Conservation (phyloP, 2,329 filamentous ascomycete genomes). For the Didymella pomorum region DNA sequence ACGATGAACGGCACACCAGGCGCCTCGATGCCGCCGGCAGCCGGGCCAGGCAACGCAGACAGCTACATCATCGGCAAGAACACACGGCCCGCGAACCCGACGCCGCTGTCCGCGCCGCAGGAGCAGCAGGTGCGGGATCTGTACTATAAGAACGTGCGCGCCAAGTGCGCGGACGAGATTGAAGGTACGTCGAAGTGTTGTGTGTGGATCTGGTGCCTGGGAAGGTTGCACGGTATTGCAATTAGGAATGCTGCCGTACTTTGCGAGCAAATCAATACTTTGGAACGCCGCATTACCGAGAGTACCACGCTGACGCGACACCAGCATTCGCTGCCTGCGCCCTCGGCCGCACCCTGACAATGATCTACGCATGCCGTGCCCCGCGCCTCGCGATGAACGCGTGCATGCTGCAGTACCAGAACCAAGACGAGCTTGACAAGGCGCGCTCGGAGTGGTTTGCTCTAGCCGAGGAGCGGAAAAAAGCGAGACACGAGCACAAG, state of each 20-base stretch:
- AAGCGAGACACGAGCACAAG: slow-evolving; percentile 67
- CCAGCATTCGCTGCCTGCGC: slow-evolving; percentile 92
- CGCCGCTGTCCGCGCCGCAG: slow-evolving; percentile 78
- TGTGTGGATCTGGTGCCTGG: too few relatives aligned
- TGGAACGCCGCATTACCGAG: too few relatives aligned
- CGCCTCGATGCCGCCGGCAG: slow-evolving; percentile 13
- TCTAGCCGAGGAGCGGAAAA: slow-evolving; percentile 72
- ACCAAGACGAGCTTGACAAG: slow-evolving; percentile 82
- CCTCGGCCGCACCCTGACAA: slow-evolving; percentile 81
- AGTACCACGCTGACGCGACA: too few relatives aligned
- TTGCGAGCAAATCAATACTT: too few relatives aligned
- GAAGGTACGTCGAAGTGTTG: slow-evolving; percentile 55
- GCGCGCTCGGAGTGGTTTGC: slow-evolving; percentile 95
- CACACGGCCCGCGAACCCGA: slow-evolving; percentile 48
- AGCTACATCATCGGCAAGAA: slow-evolving; percentile 33
- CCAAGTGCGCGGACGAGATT: slow-evolving; percentile 75
- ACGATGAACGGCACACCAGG: slow-evolving; percentile 17
- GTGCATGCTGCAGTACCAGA: slow-evolving; percentile 90
- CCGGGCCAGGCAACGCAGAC: slow-evolving; percentile 16
- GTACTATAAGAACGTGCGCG: slow-evolving; percentile 82
- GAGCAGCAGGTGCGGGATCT: slow-evolving; percentile 74
- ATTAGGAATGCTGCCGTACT: too few relatives aligned
- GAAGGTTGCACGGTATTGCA: too few relatives aligned
- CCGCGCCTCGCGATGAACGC: slow-evolving; percentile 88
- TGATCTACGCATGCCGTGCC: slow-evolving; percentile 83